Evolutionary conservation across 441 rosid genomes (phyloP).

Genomic region (Arabidopsis lyrata): DNA sequence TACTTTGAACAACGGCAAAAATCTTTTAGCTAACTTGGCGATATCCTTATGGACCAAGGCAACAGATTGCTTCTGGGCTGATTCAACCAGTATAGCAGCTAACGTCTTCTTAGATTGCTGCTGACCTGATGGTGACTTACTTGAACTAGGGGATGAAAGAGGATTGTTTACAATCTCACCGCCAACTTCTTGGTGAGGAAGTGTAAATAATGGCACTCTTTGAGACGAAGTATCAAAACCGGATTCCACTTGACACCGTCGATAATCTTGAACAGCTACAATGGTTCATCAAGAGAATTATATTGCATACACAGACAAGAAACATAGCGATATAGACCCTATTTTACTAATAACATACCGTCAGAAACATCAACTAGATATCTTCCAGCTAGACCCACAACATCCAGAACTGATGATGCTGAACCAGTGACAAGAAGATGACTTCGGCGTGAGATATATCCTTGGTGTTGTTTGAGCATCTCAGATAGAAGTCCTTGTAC

Average conservation of each 20-base stretch:
- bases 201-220: constrained; percentile 79
- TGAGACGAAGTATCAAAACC: constrained; percentile 60
- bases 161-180: constrained; percentile 49
- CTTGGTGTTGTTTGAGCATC: constrained; percentile 73
- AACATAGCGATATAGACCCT: constrained; percentile 26
- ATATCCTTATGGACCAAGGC: constrained; percentile 92
- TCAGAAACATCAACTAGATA: constrained; percentile 67
- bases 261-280: constrained; percentile 74
- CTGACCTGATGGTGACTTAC: constrained; percentile 53
- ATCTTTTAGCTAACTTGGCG: constrained; percentile 76
- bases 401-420: constrained; percentile 64
- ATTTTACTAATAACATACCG: constrained; percentile 56
- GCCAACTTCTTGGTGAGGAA: constrained; percentile 55
- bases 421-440: constrained; percentile 59
- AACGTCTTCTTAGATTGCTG: constrained; percentile 77
- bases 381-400: constrained; percentile 64
- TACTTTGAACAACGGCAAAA: constrained; percentile 69
- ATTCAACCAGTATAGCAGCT: constrained; percentile 90
- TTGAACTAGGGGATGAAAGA: constrained; percentile 41
- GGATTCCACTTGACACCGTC: constrained; percentile 64
- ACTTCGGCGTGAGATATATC: constrained; percentile 55
- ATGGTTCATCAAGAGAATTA: constrained; percentile 38
- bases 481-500: constrained; percentile 74
- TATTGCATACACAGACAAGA: constrained; percentile 29
- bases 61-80: constrained; percentile 82